A percentile compares a stretch with the other conserved stretches of the same genome.
Conservation (phyloP, 2,329 filamentous ascomycete genomes). For the Cladosporium sp. region DNA sequence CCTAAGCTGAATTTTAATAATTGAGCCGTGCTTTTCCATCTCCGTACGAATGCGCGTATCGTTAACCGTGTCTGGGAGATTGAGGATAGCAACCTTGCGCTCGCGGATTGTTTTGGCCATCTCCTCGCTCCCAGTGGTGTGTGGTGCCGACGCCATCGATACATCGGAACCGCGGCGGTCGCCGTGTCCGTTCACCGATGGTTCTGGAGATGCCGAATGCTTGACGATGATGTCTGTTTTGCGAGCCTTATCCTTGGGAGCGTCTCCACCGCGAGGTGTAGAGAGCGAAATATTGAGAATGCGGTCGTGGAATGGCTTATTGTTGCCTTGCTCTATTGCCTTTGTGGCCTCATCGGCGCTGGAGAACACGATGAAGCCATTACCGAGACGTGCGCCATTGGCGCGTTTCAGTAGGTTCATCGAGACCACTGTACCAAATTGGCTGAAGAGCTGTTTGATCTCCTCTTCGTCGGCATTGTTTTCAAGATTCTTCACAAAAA, state of each 20-base stretch:
- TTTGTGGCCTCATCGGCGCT: conserved; percentile 43
- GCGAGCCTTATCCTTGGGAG: conserved; percentile 26
- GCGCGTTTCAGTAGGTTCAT: conserved; percentile 67
- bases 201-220: conserved; percentile 25
- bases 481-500: conserved; percentile 79
- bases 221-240: conserved; percentile 31
- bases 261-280: conserved; percentile 24
- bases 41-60: conserved; percentile 74
- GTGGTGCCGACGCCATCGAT: conserved; percentile 22
- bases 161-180: conserved; percentile 27
- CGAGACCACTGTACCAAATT: conserved; percentile 70
- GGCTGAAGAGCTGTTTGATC: conserved; percentile 64
- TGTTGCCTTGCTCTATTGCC: conserved; percentile 31
- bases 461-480: conserved; percentile 68
- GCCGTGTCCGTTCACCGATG: conserved; percentile 15
- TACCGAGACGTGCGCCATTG: conserved; percentile 68
- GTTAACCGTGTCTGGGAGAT: conserved; percentile 88
- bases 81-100: conserved; percentile 75
- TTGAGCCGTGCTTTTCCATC: conserved; percentile 64
- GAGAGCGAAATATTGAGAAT: conserved; percentile 33
- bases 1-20: conserved; percentile 73
- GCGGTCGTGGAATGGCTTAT: conserved; percentile 31
- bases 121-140: conserved; percentile 18
- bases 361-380: conserved; percentile 74
- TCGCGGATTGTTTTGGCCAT: conserved; percentile 37